These are phyloP conservation scores for Colletotrichum scovillei DNA, from an alignment of 2,329 filamentous ascomycete genomes.

Conservation along the genomic window DNA sequence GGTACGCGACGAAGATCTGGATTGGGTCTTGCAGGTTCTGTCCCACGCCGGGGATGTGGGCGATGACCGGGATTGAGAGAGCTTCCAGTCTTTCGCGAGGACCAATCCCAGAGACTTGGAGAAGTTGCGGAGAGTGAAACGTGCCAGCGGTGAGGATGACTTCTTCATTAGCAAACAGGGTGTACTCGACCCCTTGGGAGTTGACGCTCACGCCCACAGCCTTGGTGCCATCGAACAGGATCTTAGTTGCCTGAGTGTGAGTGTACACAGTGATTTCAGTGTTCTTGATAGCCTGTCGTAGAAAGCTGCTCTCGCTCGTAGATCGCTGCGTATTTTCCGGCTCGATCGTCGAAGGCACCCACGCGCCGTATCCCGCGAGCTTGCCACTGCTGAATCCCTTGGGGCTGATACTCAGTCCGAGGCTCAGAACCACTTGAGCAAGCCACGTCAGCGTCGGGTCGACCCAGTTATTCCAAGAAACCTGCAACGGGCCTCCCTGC, in stretches of 20 bases:
- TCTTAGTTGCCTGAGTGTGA: slow-evolving; percentile 54
- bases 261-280: slow-evolving; percentile 52
- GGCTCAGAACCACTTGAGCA: slow-evolving; percentile 47
- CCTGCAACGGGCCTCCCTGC: slow-evolving; percentile 40
- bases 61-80: slow-evolving; percentile 55
- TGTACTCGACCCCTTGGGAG: slow-evolving; percentile 35
- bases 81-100: slow-evolving; percentile 51
- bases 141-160: slow-evolving; percentile 85
- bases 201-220: slow-evolving; percentile 53
- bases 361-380: slow-evolving; percentile 49
- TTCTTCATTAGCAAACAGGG: slow-evolving; percentile 59
- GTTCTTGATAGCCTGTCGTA: slow-evolving; percentile 41
- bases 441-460: slow-evolving; percentile 40
- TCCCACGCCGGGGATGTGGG: slow-evolving; percentile 77
- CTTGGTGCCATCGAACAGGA: slow-evolving; percentile 56
- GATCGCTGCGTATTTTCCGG: slow-evolving; percentile 42
- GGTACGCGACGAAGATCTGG: slow-evolving; percentile 50
- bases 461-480: slow-evolving; percentile 42
- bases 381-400: slow-evolving; percentile 54
- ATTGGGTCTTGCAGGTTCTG: slow-evolving; percentile 85
- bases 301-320: slow-evolving; percentile 51
- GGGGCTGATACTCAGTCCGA: slow-evolving; percentile 48
- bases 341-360: slow-evolving; percentile 43
- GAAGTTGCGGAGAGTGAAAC: slow-evolving; percentile 80
- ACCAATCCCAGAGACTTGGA: slow-evolving; percentile 66